Conservation (phyloP, 306 rosid species). For the Castanopsis chinensis region DNA sequence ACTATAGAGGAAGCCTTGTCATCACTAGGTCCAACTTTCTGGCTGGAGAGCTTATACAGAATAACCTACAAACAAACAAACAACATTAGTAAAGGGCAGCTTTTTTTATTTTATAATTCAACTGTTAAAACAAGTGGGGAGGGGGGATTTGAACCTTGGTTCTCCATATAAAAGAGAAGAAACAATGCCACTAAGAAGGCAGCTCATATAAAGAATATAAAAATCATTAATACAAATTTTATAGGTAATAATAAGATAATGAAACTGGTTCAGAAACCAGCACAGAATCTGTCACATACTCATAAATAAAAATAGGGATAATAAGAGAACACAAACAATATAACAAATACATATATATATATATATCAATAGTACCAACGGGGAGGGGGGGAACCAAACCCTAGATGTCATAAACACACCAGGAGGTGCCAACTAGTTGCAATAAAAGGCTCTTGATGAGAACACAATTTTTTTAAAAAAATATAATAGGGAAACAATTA, state of each 20-base stretch:
- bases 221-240: background rate
- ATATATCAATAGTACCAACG: no score
- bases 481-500: background rate
- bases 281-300: background rate
- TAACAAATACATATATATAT: no score
- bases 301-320: background rate
- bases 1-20: conserved; percentile 25
- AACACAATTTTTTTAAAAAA: no score
- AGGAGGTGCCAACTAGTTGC: no score
- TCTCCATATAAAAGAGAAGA: no score
- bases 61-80: conserved; percentile 60
- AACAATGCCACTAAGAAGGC: background rate
- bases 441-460: no score
- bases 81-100: conserved; percentile 18
- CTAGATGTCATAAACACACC: no score
- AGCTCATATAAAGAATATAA: background rate
- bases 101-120: background rate
- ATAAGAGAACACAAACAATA: background rate
- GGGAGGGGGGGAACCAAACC: no score
- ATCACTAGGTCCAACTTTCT: conserved; percentile 37
- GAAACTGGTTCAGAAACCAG: background rate
- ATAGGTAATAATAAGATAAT: background rate
- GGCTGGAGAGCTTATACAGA: conserved; percentile 73
- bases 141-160: background rate
- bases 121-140: background rate